Evolutionary conservation across 805 yeast species (phyloP).

Genomic region (Starmerella gropengiesseri): DNA sequence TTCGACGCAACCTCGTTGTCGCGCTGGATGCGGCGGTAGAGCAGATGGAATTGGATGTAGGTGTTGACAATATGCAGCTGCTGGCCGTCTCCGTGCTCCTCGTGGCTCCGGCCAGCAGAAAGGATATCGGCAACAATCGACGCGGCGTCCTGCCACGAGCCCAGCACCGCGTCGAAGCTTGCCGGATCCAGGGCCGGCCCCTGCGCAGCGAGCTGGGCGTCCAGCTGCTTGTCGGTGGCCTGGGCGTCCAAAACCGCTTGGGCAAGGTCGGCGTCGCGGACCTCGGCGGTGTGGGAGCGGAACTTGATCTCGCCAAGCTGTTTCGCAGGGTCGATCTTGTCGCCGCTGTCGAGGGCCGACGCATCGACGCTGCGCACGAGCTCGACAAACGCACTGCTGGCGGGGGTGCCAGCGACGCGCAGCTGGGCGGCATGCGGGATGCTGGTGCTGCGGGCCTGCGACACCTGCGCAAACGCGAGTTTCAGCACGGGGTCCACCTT

Average conservation of each 20-base stretch:
- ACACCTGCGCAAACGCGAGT: conserved; percentile 40
- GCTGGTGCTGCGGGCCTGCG: conserved; percentile 31
- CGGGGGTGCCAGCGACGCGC: conserved; percentile 37
- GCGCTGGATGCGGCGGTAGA: conserved; percentile 60
- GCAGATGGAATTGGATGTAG: conserved; percentile 56
- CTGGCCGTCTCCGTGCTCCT: conserved; percentile 42
- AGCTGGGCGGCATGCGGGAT: conserved; percentile 33
- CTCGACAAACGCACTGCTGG: conserved; percentile 29
- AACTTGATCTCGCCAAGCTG: conserved; percentile 36
- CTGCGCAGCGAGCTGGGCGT: conserved; percentile 5
- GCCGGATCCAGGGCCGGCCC: neutral
- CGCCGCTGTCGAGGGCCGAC: conserved; percentile 7
- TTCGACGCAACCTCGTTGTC: conserved; percentile 40
- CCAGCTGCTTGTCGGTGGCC: conserved; percentile 20
- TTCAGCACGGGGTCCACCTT: conserved; percentile 57
- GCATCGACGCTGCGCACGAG: conserved; percentile 36
- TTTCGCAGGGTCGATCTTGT: neutral
- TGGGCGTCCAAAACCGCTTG: conserved; percentile 29
- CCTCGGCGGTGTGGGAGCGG: conserved; percentile 50
- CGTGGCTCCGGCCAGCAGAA: conserved; percentile 30
- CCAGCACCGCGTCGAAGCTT: conserved; percentile 28
- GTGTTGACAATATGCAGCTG: conserved; percentile 69
- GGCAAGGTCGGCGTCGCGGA: conserved; percentile 65
- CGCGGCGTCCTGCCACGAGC: conserved; percentile 14
- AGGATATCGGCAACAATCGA: conserved; percentile 1